Evolutionary conservation across 2,329 filamentous ascomycete species (phyloP).

Genomic region (Aureobasidium subglaciale): DNA sequence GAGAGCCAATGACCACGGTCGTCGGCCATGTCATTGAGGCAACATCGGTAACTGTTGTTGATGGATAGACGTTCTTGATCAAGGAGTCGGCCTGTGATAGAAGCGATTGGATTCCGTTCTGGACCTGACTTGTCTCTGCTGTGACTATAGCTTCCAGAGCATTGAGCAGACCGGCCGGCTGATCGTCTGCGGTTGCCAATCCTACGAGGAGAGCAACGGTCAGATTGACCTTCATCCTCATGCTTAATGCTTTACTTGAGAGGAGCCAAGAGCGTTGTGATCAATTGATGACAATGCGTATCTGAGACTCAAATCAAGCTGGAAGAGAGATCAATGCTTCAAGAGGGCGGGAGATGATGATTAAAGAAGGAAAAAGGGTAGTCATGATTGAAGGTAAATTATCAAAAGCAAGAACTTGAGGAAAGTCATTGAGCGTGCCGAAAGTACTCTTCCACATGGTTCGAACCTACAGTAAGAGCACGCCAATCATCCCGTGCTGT

Average conservation of each 20-base stretch:
- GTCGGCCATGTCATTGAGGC: slow-evolving; percentile 18
- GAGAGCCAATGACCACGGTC: slow-evolving; percentile 18
- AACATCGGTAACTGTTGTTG: slow-evolving; percentile 15
- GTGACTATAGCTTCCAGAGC: not conserved
- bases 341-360: not conserved
- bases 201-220: not conserved
- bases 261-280: too few relatives aligned
- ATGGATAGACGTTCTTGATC: slow-evolving; percentile 16
- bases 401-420: not conserved
- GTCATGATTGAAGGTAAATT: not conserved
- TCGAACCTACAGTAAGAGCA: slow-evolving; percentile 1
- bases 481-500: slow-evolving; percentile 4
- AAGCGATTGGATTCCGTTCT: slow-evolving; percentile 8
- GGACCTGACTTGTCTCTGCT: not conserved
- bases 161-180: not conserved
- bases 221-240: not conserved
- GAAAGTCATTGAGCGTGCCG: not conserved
- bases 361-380: not conserved
- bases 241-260: too few relatives aligned
- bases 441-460: not conserved
- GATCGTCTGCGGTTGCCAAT: not conserved
- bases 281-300: too few relatives aligned
- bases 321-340: not conserved
- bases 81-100: slow-evolving; percentile 17
- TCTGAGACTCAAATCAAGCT: too few relatives aligned